Conservation (phyloP, 148 eudicot genomes). For the Talinum fruticosum region DNA sequence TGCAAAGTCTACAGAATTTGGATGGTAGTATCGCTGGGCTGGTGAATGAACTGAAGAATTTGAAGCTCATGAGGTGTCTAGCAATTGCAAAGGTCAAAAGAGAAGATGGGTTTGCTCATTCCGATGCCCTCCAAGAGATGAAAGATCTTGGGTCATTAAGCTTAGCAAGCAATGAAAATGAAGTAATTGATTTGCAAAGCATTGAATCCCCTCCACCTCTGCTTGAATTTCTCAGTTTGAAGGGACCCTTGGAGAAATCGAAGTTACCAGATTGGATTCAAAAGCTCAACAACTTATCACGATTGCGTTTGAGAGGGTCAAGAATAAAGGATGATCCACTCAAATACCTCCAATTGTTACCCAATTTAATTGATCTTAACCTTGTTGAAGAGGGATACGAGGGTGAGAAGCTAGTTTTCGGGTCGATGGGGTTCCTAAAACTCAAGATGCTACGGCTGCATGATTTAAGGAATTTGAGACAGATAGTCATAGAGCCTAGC, state of each 20-base stretch:
- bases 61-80: background rate
- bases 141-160: background rate
- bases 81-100: background rate
- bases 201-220: background rate
- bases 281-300: background rate
- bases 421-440: background rate
- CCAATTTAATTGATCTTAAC: background rate
- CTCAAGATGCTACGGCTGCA: background rate
- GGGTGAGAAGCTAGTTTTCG: constrained; percentile 3
- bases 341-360: background rate
- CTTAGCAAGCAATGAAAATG: background rate
- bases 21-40: background rate
- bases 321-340: background rate
- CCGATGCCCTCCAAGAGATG: background rate
- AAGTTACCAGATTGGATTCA: background rate
- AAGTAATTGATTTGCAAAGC: background rate
- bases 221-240: background rate
- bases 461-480: background rate
- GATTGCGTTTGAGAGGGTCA: background rate
- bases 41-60: background rate
- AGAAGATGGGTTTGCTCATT: background rate
- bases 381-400: constrained; percentile 6
- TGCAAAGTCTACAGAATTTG: background rate
- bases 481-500: background rate
- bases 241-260: background rate